Evolutionary conservation across 352 stramenopile species (phyloP), one percentile per base, ranked within the genome.

Genomic region (Globisporangium carolinianum): DNA sequence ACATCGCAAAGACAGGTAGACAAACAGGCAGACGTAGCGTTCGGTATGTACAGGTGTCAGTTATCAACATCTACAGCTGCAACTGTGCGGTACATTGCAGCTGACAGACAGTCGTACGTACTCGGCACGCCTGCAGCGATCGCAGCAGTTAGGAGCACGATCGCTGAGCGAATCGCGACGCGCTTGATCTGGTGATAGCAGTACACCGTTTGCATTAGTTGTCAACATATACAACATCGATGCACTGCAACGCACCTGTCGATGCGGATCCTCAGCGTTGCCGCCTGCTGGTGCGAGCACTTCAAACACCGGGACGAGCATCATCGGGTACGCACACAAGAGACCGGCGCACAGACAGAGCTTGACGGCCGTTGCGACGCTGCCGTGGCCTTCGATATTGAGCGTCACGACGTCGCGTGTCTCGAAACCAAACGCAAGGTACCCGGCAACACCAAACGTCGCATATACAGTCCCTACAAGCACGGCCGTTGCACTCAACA

Each of bases 251-350:
- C 10, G 49, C 47, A 54, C 32, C n/a, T n/a, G 8, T 6, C n/a
- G 43, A 53, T 53, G 36, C 48, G 41, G 14, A 6, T 15, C 9
- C 12, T 37, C 38, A 17, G 10, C 46, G 14, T 5, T 18, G 11
- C 7, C 32, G 5, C 49, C 39, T 45, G 46, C 53, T 48, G 5
- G 17, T 4, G 45, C 53, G 37, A 81, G 52, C 32, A 78, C 62
- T 51, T 70, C 73, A 62, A 81, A 86, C 10, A 89, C 82, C 3
- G 86, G 86, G 69, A 93, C 88, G 65, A 95, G 89, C 86, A 94
- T 93, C 37, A 95, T 72, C 37, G 86, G 86, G 58, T 87, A 93
- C 41, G 86, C 89, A 17, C 90, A 76, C 56, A 93, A 90, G 3
- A 95, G 62, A 2, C 75, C 86, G 0, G 77, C 62, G 53, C 73